Evolutionary conservation across 495 filamentous ascomycete genomes (phyloP).

Genomic region (Cairneyella variabilis): DNA sequence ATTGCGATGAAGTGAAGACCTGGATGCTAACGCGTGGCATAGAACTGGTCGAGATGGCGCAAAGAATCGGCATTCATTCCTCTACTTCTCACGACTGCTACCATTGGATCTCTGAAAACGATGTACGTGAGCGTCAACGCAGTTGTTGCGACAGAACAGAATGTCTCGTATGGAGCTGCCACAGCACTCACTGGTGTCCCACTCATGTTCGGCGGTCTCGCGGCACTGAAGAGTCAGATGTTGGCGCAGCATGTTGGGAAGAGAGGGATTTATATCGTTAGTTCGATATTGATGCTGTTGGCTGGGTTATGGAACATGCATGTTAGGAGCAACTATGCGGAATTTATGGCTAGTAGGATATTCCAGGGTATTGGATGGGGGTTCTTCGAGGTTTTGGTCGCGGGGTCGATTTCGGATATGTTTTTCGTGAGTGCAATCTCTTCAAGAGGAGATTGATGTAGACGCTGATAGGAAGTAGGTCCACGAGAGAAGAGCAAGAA

Average conservation of each 20-base stretch:
- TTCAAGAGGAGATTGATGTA: too few relatives aligned
- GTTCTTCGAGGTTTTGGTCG: constrained; percentile 43
- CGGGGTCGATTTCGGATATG: constrained; percentile 44
- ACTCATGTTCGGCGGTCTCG: constrained; percentile 42
- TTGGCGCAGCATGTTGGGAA: constrained; percentile 42
- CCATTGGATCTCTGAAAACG: constrained; percentile 46
- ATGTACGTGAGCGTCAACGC: constrained; percentile 43
- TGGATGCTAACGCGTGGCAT: neutral
- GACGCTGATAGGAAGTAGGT: too few relatives aligned
- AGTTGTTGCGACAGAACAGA: constrained; percentile 34
- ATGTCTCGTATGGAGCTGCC: constrained; percentile 39
- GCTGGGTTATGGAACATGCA: constrained; percentile 45
- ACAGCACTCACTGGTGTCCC: constrained; percentile 46
- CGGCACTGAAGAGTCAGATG: constrained; percentile 36
- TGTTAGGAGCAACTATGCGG: constrained; percentile 32
- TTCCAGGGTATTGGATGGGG: constrained; percentile 53
- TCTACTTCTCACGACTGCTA: constrained; percentile 36
- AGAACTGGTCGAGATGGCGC: constrained; percentile 48
- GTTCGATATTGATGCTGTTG: constrained; percentile 38
- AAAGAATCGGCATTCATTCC: constrained; percentile 43
- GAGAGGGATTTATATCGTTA: constrained; percentile 40
- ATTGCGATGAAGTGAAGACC: too few relatives aligned
- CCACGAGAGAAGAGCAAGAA: constrained; percentile 38
- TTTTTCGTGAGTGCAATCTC: constrained; percentile 49
- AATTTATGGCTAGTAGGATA: constrained; percentile 45